Percentiles rank a stretch among this genome's conserved stretches.
Evolutionary conservation across 1,284 basidiomycete species (phyloP).

Genomic region (Ustilago loliicola): DNA sequence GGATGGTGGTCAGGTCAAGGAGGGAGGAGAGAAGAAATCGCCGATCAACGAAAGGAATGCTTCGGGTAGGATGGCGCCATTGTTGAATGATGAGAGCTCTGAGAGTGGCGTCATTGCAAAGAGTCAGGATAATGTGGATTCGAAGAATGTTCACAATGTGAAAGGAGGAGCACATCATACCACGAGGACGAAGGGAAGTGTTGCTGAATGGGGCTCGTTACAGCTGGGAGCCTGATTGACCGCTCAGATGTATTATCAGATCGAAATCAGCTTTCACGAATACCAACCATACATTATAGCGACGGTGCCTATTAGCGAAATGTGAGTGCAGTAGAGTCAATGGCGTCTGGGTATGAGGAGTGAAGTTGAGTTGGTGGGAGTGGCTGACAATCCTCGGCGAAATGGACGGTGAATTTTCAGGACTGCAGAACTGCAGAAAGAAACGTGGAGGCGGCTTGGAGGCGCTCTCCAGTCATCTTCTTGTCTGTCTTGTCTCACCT

Average conservation of each 20-base stretch:
- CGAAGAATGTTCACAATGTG: constrained; percentile 25
- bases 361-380: background rate
- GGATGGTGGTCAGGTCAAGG: constrained; percentile 3
- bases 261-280: no score
- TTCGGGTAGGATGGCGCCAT: constrained; percentile 46
- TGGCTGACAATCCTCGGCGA: background rate
- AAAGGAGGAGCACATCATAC: constrained; percentile 26
- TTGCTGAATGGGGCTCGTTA: constrained; percentile 56
- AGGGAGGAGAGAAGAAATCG: constrained; percentile 11
- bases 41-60: constrained; percentile 51
- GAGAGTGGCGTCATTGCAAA: constrained; percentile 37
- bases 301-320: background rate
- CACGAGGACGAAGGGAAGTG: constrained; percentile 52
- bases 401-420: background rate
- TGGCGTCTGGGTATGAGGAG: background rate
- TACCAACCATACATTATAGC: background rate
- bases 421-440: background rate
- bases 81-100: constrained; percentile 37
- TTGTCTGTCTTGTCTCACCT: no score
- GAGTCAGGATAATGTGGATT: constrained; percentile 22
- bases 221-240: constrained; percentile 54
- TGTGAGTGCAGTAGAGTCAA: background rate
- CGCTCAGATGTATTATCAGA: background rate
- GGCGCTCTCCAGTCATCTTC: constrained; percentile 12
- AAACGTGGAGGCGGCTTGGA: constrained; percentile 31